phyloP scores from a whole-genome alignment of 257 asterid species.

The Nicotiana tomentosiformis region DNA sequence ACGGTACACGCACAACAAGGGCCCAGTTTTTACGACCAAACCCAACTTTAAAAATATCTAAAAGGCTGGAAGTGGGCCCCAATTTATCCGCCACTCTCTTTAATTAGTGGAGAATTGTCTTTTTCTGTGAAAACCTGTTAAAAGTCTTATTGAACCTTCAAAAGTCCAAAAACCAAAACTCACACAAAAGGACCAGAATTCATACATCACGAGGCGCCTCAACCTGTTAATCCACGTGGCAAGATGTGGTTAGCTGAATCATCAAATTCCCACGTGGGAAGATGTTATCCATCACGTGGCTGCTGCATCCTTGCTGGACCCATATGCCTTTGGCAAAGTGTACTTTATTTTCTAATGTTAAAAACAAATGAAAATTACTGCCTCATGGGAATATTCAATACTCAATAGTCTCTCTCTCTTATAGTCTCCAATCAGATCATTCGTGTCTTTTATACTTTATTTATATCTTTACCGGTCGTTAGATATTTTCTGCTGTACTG shows the following conservation, averaged over 20 bases:
- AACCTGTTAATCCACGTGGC: background rate
- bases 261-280: slow-evolving; percentile 6
- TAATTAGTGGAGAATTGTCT: background rate
- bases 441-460: too few relatives aligned
- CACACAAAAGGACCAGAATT: background rate
- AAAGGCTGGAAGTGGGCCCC: background rate
- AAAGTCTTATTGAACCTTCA: background rate
- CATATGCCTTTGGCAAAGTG: background rate
- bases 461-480: too few relatives aligned
- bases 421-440: background rate
- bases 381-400: background rate
- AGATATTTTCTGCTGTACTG: too few relatives aligned
- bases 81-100: background rate
- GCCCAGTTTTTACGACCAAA: background rate
- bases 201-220: background rate
- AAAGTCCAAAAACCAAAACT: background rate
- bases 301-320: background rate
- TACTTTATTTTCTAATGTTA: background rate
- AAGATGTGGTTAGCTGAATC: background rate
- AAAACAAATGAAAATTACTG: background rate
- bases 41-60: background rate
- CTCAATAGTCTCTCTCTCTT: background rate
- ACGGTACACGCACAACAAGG: background rate
- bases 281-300: background rate
- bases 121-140: background rate